phyloP scores from a whole-genome alignment of 1,284 basidiomycete genomes.

The Pholiota adiposa region DNA sequence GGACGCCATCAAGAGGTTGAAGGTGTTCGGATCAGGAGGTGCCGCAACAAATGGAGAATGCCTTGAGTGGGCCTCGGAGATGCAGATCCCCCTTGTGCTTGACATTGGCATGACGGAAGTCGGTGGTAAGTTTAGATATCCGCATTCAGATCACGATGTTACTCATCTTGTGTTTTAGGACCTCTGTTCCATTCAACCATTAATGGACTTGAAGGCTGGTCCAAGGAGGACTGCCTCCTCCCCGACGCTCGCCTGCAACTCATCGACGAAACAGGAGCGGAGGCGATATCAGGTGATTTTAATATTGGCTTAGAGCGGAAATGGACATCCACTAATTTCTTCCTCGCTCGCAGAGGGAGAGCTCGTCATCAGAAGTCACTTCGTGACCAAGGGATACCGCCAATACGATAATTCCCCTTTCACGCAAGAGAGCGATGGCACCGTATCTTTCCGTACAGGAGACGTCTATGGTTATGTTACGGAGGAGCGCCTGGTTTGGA shows the following conservation, averaged over 20 bases:
- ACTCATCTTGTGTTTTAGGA: constrained; percentile 17
- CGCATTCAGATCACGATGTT: not conserved
- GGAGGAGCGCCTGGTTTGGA: constrained; percentile 32
- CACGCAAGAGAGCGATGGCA: constrained; percentile 27
- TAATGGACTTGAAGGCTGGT: constrained; percentile 25
- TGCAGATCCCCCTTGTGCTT: constrained; percentile 31
- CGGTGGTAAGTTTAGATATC: constrained; percentile 27
- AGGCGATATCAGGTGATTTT: constrained; percentile 19
- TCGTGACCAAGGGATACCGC: constrained; percentile 34
- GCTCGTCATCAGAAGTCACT: constrained; percentile 32
- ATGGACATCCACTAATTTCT: not conserved
- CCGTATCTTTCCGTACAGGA: constrained; percentile 36
- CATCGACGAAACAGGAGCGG: constrained; percentile 27
- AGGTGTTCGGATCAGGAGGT: constrained; percentile 33
- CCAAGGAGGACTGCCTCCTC: constrained; percentile 24
- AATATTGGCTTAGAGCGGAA: not conserved
- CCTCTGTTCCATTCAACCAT: constrained; percentile 29
- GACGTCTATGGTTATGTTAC: constrained; percentile 34
- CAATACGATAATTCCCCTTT: constrained; percentile 31
- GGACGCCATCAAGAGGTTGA: constrained; percentile 27
- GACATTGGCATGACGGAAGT: constrained; percentile 42
- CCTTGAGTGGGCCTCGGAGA: constrained; percentile 31
- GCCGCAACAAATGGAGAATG: constrained; percentile 31
- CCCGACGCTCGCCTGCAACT: constrained; percentile 28
- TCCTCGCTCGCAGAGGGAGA: constrained; percentile 34